Percentiles rank a stretch among this genome's conserved stretches.
Evolutionary conservation across 768 basidiomycete species (phyloP).

Genomic region (Kwoniella shandongensis): DNA sequence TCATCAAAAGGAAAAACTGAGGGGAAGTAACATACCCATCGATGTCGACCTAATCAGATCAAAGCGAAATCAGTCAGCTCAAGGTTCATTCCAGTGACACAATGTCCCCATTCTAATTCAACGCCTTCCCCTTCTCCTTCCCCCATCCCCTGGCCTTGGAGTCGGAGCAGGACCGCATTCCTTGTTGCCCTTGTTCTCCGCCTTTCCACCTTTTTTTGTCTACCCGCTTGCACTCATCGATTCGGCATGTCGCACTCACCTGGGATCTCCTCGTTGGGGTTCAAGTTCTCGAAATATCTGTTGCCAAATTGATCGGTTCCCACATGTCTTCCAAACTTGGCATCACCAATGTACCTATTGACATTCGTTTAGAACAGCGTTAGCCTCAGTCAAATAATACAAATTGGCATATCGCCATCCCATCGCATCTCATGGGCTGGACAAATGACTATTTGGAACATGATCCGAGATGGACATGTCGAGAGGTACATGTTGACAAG

Average conservation of each 20-base stretch:
- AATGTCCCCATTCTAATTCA: too few relatives aligned
- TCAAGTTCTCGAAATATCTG: conserved; percentile 88
- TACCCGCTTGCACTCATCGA: not conserved
- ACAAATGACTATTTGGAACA: too few relatives aligned
- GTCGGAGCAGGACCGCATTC: too few relatives aligned
- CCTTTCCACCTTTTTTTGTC: not conserved
- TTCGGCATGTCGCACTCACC: conserved; percentile 58
- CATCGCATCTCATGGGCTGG: too few relatives aligned
- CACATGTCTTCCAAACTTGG: conserved; percentile 72
- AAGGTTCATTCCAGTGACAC: too few relatives aligned
- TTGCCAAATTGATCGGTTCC: conserved; percentile 69
- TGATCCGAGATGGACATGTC: not conserved
- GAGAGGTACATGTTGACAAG: not conserved
- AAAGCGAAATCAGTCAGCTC: too few relatives aligned
- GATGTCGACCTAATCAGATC: conserved; percentile 10
- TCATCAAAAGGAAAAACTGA: not conserved
- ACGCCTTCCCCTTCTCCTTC: too few relatives aligned
- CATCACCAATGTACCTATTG: conserved; percentile 91
- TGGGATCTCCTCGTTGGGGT: conserved; percentile 81
- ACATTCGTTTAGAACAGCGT: conserved; percentile 51
- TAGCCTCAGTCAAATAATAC: too few relatives aligned
- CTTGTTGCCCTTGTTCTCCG: too few relatives aligned
- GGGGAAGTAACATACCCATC: conserved; percentile 6
- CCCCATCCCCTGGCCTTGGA: too few relatives aligned
- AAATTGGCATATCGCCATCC: too few relatives aligned